phyloP scores from a whole-genome alignment of 2,329 filamentous ascomycete genomes.

The Aspergillus versicolor region DNA sequence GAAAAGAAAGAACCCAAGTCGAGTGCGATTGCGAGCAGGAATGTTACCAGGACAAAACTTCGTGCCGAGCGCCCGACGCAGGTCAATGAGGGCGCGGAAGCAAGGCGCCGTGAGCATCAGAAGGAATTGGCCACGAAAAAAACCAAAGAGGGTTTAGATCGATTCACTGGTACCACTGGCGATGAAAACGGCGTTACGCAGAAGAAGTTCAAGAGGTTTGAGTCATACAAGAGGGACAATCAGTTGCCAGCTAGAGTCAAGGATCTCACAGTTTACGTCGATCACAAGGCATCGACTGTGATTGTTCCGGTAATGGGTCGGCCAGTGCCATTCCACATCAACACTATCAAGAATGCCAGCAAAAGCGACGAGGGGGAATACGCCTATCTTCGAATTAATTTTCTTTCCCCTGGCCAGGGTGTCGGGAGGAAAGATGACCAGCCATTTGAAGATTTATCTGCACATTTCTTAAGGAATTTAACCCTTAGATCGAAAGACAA shows the following conservation, averaged over 20 bases:
- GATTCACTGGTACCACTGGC: constrained; percentile 81
- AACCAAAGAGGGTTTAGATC: constrained; percentile 79
- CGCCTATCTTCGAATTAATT: constrained; percentile 93
- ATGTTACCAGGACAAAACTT: constrained; percentile 90
- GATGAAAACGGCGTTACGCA: constrained; percentile 86
- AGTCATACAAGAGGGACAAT: constrained; percentile 97
- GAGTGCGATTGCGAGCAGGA: constrained; percentile 86
- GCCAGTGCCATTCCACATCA: constrained; percentile 96
- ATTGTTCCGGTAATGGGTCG: constrained; percentile 96
- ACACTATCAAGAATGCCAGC: constrained; percentile 98
- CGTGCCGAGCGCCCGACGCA: constrained; percentile 88
- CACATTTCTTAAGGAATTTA: constrained; percentile 92
- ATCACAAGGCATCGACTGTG: constrained; percentile 84
- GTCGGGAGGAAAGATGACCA: constrained; percentile 97
- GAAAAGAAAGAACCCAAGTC: constrained; percentile 78
- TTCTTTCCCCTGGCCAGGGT: constrained; percentile 93
- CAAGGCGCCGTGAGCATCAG: constrained; percentile 84
- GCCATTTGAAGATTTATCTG: constrained; percentile 92
- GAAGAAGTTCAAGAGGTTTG: constrained; percentile 98
- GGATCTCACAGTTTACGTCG: constrained; percentile 85
- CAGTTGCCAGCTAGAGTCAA: constrained; percentile 81
- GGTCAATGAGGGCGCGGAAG: constrained; percentile 85
- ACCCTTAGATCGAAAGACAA: constrained; percentile 92
- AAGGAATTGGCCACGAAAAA: constrained; percentile 86
- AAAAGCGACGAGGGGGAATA: constrained; percentile 96